Conservation (phyloP, 1,139 yeast species). For the Nakaseomyces sp. region DNA sequence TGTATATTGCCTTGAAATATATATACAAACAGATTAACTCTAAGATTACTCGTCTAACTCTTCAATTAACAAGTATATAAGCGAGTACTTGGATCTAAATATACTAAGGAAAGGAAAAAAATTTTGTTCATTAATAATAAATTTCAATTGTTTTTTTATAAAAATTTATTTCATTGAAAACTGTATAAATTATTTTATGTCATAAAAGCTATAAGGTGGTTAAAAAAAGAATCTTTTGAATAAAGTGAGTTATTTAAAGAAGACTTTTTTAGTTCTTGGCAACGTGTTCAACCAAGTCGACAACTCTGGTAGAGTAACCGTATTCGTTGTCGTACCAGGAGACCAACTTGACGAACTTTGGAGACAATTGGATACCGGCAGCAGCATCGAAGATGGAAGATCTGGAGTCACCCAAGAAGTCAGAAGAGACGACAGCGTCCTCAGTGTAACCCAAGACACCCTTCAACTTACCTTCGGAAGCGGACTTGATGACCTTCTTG, state of each 20-base stretch:
- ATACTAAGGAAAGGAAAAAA: not conserved
- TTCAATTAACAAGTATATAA: too few species aligned
- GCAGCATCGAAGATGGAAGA: conserved; percentile 77
- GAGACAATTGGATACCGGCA: conserved; percentile 75
- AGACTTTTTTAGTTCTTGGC: conserved; percentile 8
- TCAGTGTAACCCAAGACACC: conserved; percentile 78
- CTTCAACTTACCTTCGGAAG: conserved; percentile 62
- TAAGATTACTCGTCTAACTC: too few species aligned
- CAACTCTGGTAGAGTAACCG: conserved; percentile 89
- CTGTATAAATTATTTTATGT: conserved; percentile 5
- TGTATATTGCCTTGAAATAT: too few species aligned
- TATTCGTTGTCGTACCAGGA: conserved; percentile 87
- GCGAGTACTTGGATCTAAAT: too few species aligned
- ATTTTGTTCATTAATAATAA: conserved; percentile 3
- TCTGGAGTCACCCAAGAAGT: conserved; percentile 66
- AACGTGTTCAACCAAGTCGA: conserved; percentile 59
- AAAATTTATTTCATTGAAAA: conserved; percentile 6
- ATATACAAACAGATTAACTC: too few species aligned
- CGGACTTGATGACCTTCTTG: conserved; percentile 58
- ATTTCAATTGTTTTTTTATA: not conserved
- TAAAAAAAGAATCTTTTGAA: not conserved
- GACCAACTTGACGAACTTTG: conserved; percentile 75
- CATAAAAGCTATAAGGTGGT: conserved; percentile 1
- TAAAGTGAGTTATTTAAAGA: not conserved
- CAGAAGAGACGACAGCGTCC: conserved; percentile 79